Conservation (phyloP, 75 land plant genomes). For the Cryptomeria japonica region DNA sequence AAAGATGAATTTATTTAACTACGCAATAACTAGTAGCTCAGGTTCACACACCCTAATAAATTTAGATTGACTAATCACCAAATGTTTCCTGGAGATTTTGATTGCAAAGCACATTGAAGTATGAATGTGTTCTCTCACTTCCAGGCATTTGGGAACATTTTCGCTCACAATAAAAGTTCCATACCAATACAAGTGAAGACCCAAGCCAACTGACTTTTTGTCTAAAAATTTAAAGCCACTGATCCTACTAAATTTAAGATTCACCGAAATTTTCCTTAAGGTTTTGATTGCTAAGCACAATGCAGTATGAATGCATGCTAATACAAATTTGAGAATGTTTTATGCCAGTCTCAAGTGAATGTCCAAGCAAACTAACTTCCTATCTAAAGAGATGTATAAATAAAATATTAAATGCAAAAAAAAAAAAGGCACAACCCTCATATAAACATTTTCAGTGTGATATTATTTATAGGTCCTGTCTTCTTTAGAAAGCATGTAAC, state of each 20-base stretch:
- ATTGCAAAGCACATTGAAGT: neutral
- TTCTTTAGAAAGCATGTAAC: neutral
- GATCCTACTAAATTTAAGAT: neutral
- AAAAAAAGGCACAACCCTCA: neutral
- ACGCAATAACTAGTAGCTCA: neutral
- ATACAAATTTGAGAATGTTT: neutral
- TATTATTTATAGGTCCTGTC: neutral
- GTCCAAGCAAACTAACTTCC: neutral
- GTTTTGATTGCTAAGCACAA: neutral
- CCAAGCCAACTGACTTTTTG: neutral
- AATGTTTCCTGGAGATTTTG: neutral
- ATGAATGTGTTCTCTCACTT: neutral
- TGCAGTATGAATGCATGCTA: neutral
- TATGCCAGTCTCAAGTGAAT: neutral
- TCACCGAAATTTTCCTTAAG: neutral
- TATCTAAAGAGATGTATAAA: neutral
- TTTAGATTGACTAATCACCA: neutral
- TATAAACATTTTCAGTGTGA: neutral
- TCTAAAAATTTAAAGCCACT: neutral
- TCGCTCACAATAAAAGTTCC: neutral
- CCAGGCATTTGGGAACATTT: neutral
- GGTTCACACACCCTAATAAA: neutral
- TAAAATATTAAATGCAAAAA: neutral
- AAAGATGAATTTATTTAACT: neutral
- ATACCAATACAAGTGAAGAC: neutral